Evolutionary conservation across 225 moss, liverwort and hornwort species (phyloP).

Genomic region (Polytrichum formosum): DNA sequence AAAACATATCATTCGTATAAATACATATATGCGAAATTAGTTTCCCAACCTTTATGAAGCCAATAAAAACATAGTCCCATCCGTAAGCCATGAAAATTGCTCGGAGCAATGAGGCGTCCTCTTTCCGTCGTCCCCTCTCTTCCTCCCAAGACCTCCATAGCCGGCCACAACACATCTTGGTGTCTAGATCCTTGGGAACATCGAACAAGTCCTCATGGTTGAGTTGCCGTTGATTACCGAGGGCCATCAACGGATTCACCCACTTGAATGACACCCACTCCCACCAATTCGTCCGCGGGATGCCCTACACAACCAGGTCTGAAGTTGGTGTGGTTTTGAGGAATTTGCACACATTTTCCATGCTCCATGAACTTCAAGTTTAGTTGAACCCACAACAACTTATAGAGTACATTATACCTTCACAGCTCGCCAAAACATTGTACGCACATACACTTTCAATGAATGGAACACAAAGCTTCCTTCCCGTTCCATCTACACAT

Average conservation of each 20-base stretch:
- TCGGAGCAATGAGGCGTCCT: slow-evolving; percentile 24
- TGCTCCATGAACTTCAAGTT: too few species aligned
- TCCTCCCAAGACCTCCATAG: slow-evolving; percentile 45
- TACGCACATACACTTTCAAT: slow-evolving; percentile 1
- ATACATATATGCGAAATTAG: neutral
- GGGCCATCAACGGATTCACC: slow-evolving; percentile 51
- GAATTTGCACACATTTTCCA: too few species aligned
- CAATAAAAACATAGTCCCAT: slow-evolving; percentile 35
- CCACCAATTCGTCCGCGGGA: slow-evolving; percentile 26
- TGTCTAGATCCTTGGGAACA: slow-evolving; percentile 46
- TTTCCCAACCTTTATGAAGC: slow-evolving; percentile 34
- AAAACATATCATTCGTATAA: neutral
- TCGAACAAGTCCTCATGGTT: slow-evolving; percentile 33
- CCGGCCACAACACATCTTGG: slow-evolving; percentile 40
- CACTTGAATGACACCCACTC: slow-evolving; percentile 48
- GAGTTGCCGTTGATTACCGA: slow-evolving; percentile 41
- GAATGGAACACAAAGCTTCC: neutral
- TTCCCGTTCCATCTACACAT: neutral
- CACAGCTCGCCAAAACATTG: neutral
- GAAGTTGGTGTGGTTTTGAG: too few species aligned
- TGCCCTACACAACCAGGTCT: neutral
- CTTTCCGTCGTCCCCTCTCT: slow-evolving; percentile 15
- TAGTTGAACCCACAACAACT: neutral
- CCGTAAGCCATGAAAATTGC: slow-evolving; percentile 48
- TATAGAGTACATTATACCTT: neutral